Percentiles rank a stretch among this genome's conserved stretches.
These are phyloP conservation scores for Pseudopithomyces maydicus DNA, from an alignment of 2,329 filamentous ascomycete species.

Conservation along the genomic window DNA sequence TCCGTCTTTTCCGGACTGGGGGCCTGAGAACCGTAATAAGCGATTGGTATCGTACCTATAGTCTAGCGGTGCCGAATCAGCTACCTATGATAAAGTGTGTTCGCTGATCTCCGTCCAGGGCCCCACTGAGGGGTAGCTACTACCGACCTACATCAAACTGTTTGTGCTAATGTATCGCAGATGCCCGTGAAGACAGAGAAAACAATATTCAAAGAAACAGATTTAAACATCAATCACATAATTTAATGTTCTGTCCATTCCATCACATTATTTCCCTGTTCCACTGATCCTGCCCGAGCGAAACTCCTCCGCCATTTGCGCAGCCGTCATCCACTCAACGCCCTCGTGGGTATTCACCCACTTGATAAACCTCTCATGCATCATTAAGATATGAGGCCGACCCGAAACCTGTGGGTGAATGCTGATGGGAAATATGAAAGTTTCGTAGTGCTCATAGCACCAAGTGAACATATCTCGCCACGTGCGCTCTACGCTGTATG, in stretches of 20 bases:
- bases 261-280: slow-evolving; percentile 1
- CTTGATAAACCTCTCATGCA: slow-evolving; percentile 53
- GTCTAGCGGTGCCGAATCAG: not conserved
- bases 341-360: slow-evolving; percentile 50
- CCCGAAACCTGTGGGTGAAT: slow-evolving; percentile 56
- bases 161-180: too few relatives aligned
- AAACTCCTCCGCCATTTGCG: slow-evolving; percentile 4
- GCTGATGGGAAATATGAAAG: slow-evolving; percentile 54
- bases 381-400: slow-evolving; percentile 52
- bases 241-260: not conserved
- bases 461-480: slow-evolving; percentile 56
- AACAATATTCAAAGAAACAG: too few relatives aligned
- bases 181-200: too few relatives aligned
- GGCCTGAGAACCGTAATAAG: too few relatives aligned
- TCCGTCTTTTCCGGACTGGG: too few relatives aligned
- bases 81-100: not conserved
- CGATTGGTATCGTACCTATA: not conserved
- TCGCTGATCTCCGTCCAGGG: not conserved
- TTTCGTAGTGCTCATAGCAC: slow-evolving; percentile 48
- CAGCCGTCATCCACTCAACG: slow-evolving; percentile 35
- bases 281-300: slow-evolving; percentile 3
- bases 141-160: too few relatives aligned
- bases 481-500: slow-evolving; percentile 47
- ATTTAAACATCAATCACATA: not conserved
- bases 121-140: not conserved